Conservation (phyloP, 139 green algal genomes). For the Trebouxia sp. region DNA sequence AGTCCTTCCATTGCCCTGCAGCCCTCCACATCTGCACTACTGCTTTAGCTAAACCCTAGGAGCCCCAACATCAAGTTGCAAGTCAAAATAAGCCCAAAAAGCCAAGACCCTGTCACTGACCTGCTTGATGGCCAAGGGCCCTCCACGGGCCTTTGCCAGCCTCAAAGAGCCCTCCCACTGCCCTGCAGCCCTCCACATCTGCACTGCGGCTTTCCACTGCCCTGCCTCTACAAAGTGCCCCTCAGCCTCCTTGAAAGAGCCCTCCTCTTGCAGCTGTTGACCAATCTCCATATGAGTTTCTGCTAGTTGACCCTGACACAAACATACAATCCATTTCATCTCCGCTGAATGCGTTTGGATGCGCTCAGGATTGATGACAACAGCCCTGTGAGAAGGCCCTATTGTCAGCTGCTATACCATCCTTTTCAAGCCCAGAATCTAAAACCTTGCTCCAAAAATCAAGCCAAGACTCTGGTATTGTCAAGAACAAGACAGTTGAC, state of each 20-base stretch:
- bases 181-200: conserved; percentile 73
- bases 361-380: too few relatives aligned
- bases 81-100: not conserved
- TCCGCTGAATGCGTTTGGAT: too few relatives aligned
- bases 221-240: conserved; percentile 76
- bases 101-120: too few relatives aligned
- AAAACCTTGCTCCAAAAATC: too few relatives aligned
- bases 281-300: conserved; percentile 49
- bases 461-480: too few relatives aligned
- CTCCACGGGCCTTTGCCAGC: conserved; percentile 80
- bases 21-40: conserved; percentile 81
- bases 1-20: conserved; percentile 57
- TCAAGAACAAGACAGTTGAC: too few relatives aligned
- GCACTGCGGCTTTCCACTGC: conserved; percentile 81
- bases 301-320: not conserved
- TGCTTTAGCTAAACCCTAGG: too few relatives aligned
- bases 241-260: conserved; percentile 72
- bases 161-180: conserved; percentile 79
- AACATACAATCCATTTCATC: too few relatives aligned
- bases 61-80: too few relatives aligned
- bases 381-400: too few relatives aligned
- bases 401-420: too few relatives aligned
- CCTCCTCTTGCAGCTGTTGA: conserved; percentile 67
- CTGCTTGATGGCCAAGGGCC: conserved; percentile 74
- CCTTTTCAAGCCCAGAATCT: too few relatives aligned